Percentiles rank a stretch among this genome's conserved stretches.
phyloP scores from a whole-genome alignment of 352 stramenopile genomes.

The Globisporangium heterothallicum region DNA sequence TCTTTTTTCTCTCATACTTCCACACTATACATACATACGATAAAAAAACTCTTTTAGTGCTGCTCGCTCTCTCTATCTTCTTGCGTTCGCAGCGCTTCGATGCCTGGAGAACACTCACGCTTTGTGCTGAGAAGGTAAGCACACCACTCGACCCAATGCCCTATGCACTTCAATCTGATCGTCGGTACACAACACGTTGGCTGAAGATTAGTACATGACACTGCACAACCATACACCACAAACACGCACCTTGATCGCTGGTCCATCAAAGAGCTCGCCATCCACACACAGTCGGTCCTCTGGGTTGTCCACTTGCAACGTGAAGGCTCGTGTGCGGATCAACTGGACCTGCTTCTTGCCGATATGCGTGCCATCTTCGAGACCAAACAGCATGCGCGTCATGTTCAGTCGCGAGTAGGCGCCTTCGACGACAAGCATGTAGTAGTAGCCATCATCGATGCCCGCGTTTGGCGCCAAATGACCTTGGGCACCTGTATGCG shows the following conservation, averaged over 20 bases:
- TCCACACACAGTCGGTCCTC: conserved; percentile 55
- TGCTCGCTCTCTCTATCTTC: neutral
- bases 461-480: conserved; percentile 37
- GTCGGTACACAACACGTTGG: too few species aligned
- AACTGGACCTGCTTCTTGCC: conserved; percentile 34
- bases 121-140: conserved; percentile 14
- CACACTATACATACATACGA: too few species aligned
- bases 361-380: conserved; percentile 49
- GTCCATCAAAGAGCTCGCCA: conserved; percentile 48
- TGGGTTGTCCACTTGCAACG: conserved; percentile 23
- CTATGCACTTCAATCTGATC: conserved; percentile 36
- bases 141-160: conserved; percentile 36
- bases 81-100: neutral
- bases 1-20: too few species aligned
- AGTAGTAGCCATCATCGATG: conserved; percentile 53
- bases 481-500: conserved; percentile 36
- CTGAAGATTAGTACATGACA: neutral
- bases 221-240: neutral
- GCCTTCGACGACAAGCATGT: conserved; percentile 51
- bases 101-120: neutral
- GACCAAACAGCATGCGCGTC: conserved; percentile 36
- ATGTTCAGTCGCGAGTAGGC: conserved; percentile 33
- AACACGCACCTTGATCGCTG: conserved; percentile 30
- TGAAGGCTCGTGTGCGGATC: conserved; percentile 58
- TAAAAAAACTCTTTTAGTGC: too few species aligned